Evolutionary conservation across 2,329 filamentous ascomycete species (phyloP).

Genomic region (Coleophoma crateriformis): DNA sequence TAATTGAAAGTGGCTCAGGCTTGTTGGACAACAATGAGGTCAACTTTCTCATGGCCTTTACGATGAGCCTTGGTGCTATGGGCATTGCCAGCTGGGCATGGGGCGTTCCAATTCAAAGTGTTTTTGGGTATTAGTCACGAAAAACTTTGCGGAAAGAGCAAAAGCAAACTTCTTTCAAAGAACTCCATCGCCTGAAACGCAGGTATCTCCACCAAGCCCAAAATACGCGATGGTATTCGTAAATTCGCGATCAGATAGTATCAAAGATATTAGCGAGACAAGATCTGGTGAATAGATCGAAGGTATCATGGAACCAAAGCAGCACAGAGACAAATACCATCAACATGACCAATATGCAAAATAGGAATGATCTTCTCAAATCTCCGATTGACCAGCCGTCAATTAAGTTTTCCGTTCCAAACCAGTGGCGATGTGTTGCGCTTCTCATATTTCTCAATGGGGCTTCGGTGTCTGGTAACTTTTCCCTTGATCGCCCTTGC

Average conservation of each 20-base stretch:
- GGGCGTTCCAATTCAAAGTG: conserved; percentile 44
- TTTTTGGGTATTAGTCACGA: conserved; percentile 20
- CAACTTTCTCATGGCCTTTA: conserved; percentile 84
- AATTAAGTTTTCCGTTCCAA: no score
- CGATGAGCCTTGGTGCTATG: conserved; percentile 78
- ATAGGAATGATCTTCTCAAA: no score
- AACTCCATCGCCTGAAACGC: neutral
- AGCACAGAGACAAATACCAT: no score
- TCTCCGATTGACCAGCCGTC: no score
- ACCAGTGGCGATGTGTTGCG: no score
- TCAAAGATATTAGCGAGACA: neutral
- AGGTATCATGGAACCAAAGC: no score
- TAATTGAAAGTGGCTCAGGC: conserved; percentile 61
- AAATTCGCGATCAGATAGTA: neutral
- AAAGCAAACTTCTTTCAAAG: neutral
- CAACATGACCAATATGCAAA: no score
- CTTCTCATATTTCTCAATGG: no score
- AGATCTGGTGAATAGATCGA: neutral
- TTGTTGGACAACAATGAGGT: conserved; percentile 93
- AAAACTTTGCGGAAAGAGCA: neutral
- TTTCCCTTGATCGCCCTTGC: no score
- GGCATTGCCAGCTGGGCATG: conserved; percentile 54
- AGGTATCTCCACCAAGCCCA: neutral
- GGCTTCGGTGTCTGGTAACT: no score
- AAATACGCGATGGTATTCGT: neutral